phyloP scores from a whole-genome alignment of 1,284 basidiomycete species.

The Phellopilus nigrolimitatus region DNA sequence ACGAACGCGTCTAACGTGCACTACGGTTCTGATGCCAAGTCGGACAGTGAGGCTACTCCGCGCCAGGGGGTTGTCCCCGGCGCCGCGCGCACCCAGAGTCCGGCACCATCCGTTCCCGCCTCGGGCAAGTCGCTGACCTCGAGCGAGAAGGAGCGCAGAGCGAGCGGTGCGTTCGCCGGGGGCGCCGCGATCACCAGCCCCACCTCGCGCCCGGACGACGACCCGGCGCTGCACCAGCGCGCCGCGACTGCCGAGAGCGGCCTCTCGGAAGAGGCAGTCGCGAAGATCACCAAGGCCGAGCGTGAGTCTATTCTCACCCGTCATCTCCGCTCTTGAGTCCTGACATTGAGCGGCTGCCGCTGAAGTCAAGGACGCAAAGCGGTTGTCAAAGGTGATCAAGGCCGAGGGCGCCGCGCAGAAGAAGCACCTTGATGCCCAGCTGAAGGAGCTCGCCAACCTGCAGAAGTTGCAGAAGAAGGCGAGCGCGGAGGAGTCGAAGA shows the following conservation, averaged over 20 bases:
- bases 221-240: constrained; percentile 11
- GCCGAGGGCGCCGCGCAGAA: constrained; percentile 19
- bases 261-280: neutral
- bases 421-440: constrained; percentile 9
- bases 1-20: neutral
- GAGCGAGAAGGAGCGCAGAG: neutral
- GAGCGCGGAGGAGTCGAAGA: constrained; percentile 32
- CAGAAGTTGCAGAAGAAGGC: constrained; percentile 21
- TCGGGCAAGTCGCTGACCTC: neutral
- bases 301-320: constrained; percentile 4
- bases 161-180: constrained; percentile 15
- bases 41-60: neutral
- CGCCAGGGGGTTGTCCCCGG: too few relatives aligned
- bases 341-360: neutral
- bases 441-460: constrained; percentile 18
- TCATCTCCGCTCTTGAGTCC: neutral
- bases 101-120: neutral
- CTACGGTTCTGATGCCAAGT: neutral
- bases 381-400: constrained; percentile 20
- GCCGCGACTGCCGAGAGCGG: constrained; percentile 13
- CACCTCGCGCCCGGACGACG: constrained; percentile 3
- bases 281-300: constrained; percentile 16
- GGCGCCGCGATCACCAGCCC: constrained; percentile 16
- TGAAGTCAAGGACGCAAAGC: constrained; percentile 20
- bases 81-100: neutral